phyloP scores from a whole-genome alignment of 2,329 filamentous ascomycete species.

The Aspergillus carbonarius region DNA sequence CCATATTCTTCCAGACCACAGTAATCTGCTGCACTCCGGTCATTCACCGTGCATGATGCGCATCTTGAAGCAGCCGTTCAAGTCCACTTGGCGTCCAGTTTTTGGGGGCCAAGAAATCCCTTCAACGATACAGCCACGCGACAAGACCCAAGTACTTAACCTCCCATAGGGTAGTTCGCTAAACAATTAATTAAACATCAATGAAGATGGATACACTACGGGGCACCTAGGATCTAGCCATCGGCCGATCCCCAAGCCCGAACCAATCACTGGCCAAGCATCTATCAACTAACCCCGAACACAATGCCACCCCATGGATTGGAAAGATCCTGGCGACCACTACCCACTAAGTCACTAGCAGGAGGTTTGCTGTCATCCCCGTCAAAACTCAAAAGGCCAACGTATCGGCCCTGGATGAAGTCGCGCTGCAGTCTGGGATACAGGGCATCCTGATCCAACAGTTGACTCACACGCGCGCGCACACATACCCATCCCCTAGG shows the following conservation, averaged over 20 bases:
- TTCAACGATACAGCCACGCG: neutral
- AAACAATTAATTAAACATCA: neutral
- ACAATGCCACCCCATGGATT: neutral
- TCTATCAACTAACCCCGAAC: neutral
- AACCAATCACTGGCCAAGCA: neutral
- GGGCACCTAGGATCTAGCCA: neutral
- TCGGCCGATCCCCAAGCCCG: neutral
- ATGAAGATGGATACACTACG: neutral
- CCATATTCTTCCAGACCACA: neutral
- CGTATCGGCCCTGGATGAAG: neutral
- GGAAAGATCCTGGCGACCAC: neutral
- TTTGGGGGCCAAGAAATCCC: neutral
- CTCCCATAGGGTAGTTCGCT: neutral
- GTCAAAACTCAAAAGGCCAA: neutral
- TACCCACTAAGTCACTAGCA: neutral
- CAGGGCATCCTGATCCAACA: neutral
- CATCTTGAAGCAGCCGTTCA: neutral
- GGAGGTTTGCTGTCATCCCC: neutral
- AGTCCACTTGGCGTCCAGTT: neutral
- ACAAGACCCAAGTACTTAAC: neutral
- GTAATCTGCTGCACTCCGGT: neutral
- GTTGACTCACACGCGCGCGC: neutral
- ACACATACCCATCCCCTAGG: neutral
- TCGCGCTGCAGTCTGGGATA: neutral
- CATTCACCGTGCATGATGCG: neutral